A percentile compares a stretch with the other conserved stretches of the same genome.
Evolutionary conservation across 2,329 filamentous ascomycete genomes (phyloP).

Genomic region (Xylariaceae sp.): DNA sequence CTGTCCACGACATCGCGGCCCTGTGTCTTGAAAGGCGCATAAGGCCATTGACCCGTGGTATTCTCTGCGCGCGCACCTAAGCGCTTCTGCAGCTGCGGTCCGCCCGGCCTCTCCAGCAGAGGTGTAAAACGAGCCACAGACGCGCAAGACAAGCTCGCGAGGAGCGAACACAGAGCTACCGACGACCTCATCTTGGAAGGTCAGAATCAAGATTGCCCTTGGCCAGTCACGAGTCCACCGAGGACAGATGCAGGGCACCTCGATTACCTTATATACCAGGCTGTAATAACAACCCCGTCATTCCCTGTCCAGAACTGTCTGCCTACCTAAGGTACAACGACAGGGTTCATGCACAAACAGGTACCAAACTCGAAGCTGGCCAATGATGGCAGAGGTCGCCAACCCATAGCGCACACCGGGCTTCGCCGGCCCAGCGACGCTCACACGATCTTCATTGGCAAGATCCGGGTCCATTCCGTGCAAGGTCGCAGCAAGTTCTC

Average conservation of each 20-base stretch:
- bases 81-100: slow-evolving; percentile 1
- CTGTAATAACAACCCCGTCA: too few species aligned
- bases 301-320: too few species aligned
- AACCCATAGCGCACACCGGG: too few species aligned
- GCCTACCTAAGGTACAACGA: too few species aligned
- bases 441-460: neutral
- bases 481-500: neutral
- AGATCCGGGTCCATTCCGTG: neutral
- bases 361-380: too few species aligned
- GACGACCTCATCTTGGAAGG: slow-evolving; percentile 14
- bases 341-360: too few species aligned
- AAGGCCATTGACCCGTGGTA: slow-evolving; percentile 28
- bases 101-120: slow-evolving; percentile 4
- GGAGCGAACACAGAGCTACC: slow-evolving; percentile 9
- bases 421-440: neutral
- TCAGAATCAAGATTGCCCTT: neutral
- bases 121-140: slow-evolving; percentile 13
- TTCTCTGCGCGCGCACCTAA: slow-evolving; percentile 11
- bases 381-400: too few species aligned
- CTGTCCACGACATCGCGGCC: slow-evolving; percentile 35
- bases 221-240: neutral
- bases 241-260: too few species aligned
- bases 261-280: too few species aligned
- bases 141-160: slow-evolving; percentile 10
- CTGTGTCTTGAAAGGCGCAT: slow-evolving; percentile 34